Conservation (phyloP, 208 protist species). For the Angomonas desouzai region DNA sequence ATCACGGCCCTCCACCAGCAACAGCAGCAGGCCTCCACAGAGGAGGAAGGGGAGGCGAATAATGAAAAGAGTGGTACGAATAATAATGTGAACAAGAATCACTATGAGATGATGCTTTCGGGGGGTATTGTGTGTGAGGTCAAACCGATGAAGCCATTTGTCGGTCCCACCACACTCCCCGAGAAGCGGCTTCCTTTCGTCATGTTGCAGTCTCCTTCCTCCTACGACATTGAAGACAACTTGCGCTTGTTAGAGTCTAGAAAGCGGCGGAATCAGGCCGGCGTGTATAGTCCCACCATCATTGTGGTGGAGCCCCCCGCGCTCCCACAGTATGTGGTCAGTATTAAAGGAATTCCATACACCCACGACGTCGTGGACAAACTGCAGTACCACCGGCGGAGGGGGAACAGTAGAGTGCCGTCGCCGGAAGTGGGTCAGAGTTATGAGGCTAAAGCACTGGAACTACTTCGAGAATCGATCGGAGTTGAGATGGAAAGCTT, state of each 20-base stretch:
- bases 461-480: slow-evolving; percentile 21
- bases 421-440: slow-evolving; percentile 18
- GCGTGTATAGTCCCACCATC: slow-evolving; percentile 22
- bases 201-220: slow-evolving; percentile 25
- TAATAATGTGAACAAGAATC: slow-evolving; percentile 5
- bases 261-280: background rate
- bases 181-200: slow-evolving; percentile 14
- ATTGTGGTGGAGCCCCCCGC: slow-evolving; percentile 62
- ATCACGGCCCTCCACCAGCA: slow-evolving; percentile 15
- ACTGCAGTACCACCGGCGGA: slow-evolving; percentile 25
- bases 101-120: slow-evolving; percentile 9
- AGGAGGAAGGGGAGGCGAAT: background rate
- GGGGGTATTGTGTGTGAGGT: slow-evolving; percentile 17
- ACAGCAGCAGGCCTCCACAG: too few relatives aligned
- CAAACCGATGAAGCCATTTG: slow-evolving; percentile 6
- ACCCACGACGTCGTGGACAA: slow-evolving; percentile 21
- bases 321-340: slow-evolving; percentile 46
- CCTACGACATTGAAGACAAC: slow-evolving; percentile 40
- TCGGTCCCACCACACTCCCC: background rate
- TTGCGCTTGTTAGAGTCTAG: slow-evolving; percentile 28
- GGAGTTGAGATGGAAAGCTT: slow-evolving; percentile 12
- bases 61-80: background rate
- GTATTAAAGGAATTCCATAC: slow-evolving; percentile 71
- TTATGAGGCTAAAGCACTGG: slow-evolving; percentile 17
- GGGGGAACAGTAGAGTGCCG: slow-evolving; percentile 17